These are phyloP conservation scores for Dactylis glomerata DNA, from an alignment of 176 grass and related monocot species.

Conservation along the genomic window DNA sequence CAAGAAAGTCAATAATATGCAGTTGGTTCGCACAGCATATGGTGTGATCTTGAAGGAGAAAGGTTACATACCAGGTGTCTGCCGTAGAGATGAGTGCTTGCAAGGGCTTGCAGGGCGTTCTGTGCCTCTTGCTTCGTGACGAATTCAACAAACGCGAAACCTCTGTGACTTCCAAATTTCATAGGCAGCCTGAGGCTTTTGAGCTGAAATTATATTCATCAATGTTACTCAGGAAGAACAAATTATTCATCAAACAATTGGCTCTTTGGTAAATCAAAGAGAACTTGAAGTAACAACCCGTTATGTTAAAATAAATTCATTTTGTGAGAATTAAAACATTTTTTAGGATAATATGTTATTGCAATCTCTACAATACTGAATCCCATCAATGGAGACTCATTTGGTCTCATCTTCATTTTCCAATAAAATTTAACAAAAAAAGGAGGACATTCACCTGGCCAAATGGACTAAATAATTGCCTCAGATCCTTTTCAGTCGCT, in stretches of 20 bases:
- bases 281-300: background rate
- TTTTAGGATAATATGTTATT: background rate
- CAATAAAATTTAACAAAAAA: background rate
- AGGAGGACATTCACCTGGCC: conserved; percentile 61
- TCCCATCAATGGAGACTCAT: background rate
- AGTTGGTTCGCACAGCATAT: background rate
- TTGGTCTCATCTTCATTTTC: background rate
- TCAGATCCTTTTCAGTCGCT: conserved; percentile 82
- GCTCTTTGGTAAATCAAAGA: background rate
- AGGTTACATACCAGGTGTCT: conserved; percentile 70
- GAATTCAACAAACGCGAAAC: conserved; percentile 89
- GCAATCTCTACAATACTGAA: background rate
- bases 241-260: background rate
- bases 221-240: background rate
- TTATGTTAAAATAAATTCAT: background rate
- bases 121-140: conserved; percentile 92
- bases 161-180: conserved; percentile 90
- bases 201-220: conserved; percentile 46
- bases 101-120: conserved; percentile 69
- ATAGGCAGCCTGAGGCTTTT: conserved; percentile 84
- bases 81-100: conserved; percentile 87
- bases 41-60: background rate
- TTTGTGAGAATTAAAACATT: background rate
- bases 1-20: background rate
- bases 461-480: conserved; percentile 91